Conservation (phyloP, 1,284 basidiomycete genomes). For the Pyrrhoderma lamaoense region DNA sequence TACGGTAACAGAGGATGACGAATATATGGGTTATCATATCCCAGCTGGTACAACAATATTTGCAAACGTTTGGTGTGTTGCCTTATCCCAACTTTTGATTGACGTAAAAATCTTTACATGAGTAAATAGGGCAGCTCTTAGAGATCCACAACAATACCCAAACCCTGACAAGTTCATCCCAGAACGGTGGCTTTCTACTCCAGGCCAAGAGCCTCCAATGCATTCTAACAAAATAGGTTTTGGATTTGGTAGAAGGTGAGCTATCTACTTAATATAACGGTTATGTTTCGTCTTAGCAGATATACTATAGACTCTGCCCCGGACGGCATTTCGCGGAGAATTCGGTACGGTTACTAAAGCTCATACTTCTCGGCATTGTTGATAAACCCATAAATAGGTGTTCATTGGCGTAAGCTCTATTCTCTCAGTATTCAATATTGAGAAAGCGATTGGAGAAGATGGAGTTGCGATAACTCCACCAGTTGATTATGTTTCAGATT, state of each 20-base stretch:
- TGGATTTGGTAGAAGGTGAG: slow-evolving; percentile 26
- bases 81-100: slow-evolving; percentile 9
- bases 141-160: slow-evolving; percentile 13
- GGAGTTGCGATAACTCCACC: slow-evolving; percentile 28
- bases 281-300: background rate
- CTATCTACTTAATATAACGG: slow-evolving; percentile 5
- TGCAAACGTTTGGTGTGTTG: slow-evolving; percentile 30
- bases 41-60: slow-evolving; percentile 28
- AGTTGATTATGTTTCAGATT: slow-evolving; percentile 10
- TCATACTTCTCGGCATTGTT: no score
- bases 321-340: slow-evolving; percentile 30
- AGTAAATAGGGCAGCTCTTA: slow-evolving; percentile 17
- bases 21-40: slow-evolving; percentile 24
- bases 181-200: slow-evolving; percentile 18
- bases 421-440: slow-evolving; percentile 27
- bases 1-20: slow-evolving; percentile 21
- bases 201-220: slow-evolving; percentile 9
- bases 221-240: slow-evolving; percentile 17
- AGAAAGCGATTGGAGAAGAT: slow-evolving; percentile 24
- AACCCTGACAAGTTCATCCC: slow-evolving; percentile 17
- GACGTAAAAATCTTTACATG: background rate
- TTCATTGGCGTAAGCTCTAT: slow-evolving; percentile 29
- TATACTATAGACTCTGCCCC: slow-evolving; percentile 22
- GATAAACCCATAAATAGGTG: no score
- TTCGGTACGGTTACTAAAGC: slow-evolving; percentile 21